Conservation (phyloP, 2,329 filamentous ascomycete genomes). For the Apiospora malaysiana region DNA sequence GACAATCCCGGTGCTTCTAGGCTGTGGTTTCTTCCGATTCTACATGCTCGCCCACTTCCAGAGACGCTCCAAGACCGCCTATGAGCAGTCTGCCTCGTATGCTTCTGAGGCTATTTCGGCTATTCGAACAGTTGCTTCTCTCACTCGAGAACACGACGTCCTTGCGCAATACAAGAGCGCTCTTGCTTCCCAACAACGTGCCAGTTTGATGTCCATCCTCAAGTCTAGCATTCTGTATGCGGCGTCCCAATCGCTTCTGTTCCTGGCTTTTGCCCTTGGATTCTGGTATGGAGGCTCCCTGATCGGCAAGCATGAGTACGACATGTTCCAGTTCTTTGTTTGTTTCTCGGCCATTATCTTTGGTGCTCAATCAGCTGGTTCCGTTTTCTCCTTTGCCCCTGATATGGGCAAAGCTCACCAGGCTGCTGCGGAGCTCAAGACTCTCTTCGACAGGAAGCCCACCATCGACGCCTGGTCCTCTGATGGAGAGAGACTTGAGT, state of each 20-base stretch:
- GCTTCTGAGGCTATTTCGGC: constrained; percentile 94
- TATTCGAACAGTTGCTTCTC: constrained; percentile 89
- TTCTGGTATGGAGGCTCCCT: constrained; percentile 92
- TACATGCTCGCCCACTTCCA: constrained; percentile 83
- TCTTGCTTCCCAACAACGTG: constrained; percentile 69
- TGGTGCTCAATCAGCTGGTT: constrained; percentile 88
- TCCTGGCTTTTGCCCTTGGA: constrained; percentile 82
- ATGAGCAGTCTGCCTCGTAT: constrained; percentile 81
- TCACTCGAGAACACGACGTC: constrained; percentile 87
- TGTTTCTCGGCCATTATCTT: constrained; percentile 90
- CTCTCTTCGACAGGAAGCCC: constrained; percentile 82
- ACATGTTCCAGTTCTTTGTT: constrained; percentile 88
- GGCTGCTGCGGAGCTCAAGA: constrained; percentile 80
- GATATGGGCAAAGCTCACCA: constrained; percentile 94
- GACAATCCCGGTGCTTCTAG: constrained; percentile 77
- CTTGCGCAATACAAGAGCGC: constrained; percentile 71
- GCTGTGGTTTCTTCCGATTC: constrained; percentile 87
- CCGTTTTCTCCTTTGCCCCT: constrained; percentile 86
- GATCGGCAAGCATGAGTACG: constrained; percentile 73
- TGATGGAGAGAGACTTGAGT: constrained; percentile 66
- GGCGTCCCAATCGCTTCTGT: constrained; percentile 81
- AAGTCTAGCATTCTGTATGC: constrained; percentile 83
- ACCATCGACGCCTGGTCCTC: constrained; percentile 81
- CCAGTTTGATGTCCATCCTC: constrained; percentile 74
- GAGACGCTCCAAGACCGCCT: constrained; percentile 77